A percentile compares a stretch with the other conserved stretches of the same genome.
Conservation (phyloP, 176 grass and related monocot genomes). For the Avena atlantica region DNA sequence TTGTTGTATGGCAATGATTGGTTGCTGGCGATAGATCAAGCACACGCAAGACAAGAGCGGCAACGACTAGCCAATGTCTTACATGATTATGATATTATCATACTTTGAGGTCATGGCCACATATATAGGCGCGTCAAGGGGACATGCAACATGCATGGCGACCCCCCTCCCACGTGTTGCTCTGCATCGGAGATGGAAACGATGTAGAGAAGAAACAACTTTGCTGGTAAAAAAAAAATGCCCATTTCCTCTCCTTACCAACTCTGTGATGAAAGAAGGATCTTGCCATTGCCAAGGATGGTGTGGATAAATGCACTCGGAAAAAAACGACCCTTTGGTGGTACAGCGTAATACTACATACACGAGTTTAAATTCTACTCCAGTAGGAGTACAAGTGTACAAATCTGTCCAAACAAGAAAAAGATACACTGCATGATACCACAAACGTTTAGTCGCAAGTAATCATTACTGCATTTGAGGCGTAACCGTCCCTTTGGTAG, state of each 20-base stretch:
- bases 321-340: neutral
- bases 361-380: neutral
- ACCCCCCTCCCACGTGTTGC: conserved; percentile 46
- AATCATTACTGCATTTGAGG: neutral
- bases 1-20: neutral
- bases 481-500: too few species aligned
- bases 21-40: neutral
- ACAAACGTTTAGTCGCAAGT: neutral
- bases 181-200: neutral
- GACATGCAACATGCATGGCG: conserved; percentile 51
- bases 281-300: neutral
- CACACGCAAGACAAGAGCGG: neutral
- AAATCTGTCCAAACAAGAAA: neutral
- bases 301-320: neutral
- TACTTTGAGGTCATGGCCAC: conserved; percentile 1
- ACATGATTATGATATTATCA: neutral
- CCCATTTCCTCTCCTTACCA: too few species aligned
- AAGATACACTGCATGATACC: neutral
- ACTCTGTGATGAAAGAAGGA: neutral
- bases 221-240: neutral
- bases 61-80: neutral
- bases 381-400: neutral
- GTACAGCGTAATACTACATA: neutral
- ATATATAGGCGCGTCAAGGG: conserved; percentile 21
- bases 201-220: too few species aligned